Base-by-base conservation (phyloP, 2,329 filamentous ascomycete genomes). In the Apiospora phragmitis region DNA sequence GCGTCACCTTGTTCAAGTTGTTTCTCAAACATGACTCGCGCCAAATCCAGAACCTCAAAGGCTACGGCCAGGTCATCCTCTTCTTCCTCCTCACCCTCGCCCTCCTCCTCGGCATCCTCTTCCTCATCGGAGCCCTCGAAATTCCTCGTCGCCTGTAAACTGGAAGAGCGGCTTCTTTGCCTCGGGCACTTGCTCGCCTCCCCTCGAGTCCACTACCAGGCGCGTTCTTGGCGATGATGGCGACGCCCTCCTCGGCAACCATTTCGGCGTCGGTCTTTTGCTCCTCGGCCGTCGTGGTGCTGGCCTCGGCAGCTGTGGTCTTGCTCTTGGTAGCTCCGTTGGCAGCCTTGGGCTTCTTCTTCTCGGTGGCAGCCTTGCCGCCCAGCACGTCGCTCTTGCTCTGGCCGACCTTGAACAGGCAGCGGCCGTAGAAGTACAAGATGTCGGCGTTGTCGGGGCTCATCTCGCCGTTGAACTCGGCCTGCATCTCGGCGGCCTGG, bases 341-440 rank as follows among this genome's bases (percentile, higher is more conserved):
- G 65, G 84, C 78, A 18, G 67, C 82, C 77, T 86, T 87, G 71
- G 85, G 83, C 82, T 90, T 82, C 77, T 86, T 87, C 71, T 85
- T 83, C 82, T 90, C 82, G 78, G 87, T 83, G 79, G 89, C 81
- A 26, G 95, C 92, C 77, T 92, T 93, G 43, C 93, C 93, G 70
- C 96, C 96, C 45, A 99, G 87, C 32, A 99, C 95, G 79, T 98
- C 95, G 79, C 94, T 98, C 82, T 97, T 97, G 80, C 90, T 92
- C 80, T 98, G 93, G 41, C 95, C 96, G 72, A 98, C 93, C 81
- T 95, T 95, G 87, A 97, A 98, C 26, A 99, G 85, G 70, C 94
- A 94, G 79, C 95, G 93, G 18, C 96, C 96, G 82, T 99, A 99
- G 74, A 94, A 89, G 81, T 97, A 99, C 26, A 98, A 89, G 65